Evolutionary conservation across 2,329 filamentous ascomycete genomes (phyloP).

Genomic region (Monosporascus sp.): DNA sequence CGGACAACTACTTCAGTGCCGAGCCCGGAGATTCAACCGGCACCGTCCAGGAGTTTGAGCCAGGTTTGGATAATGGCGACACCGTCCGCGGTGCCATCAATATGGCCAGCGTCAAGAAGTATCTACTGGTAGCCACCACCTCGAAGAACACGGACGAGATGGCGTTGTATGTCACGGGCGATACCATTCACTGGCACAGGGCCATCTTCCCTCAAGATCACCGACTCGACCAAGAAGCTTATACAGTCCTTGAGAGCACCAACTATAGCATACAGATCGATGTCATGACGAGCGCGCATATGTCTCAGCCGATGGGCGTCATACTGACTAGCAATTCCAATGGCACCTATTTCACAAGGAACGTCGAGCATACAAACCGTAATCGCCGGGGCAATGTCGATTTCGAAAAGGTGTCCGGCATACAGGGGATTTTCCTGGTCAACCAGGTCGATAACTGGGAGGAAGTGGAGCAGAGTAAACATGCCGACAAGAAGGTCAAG

Average conservation of each 20-base stretch:
- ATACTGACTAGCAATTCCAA: conserved; percentile 97
- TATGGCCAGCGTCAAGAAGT: conserved; percentile 79
- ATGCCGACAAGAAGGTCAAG: conserved; percentile 60
- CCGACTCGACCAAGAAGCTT: conserved; percentile 75
- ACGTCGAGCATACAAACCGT: conserved; percentile 88
- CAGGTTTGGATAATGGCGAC: conserved; percentile 66
- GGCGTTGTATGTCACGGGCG: conserved; percentile 82
- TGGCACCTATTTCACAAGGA: conserved; percentile 90
- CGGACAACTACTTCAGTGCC: conserved; percentile 74
- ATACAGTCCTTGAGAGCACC: conserved; percentile 91
- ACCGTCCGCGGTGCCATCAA: conserved; percentile 76
- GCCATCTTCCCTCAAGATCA: conserved; percentile 83
- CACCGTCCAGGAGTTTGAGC: conserved; percentile 62
- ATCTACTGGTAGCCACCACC: conserved; percentile 75
- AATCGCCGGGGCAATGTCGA: conserved; percentile 73
- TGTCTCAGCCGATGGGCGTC: conserved; percentile 70
- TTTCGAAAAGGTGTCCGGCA: conserved; percentile 87
- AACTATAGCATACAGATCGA: conserved; percentile 98
- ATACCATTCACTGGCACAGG: conserved; percentile 82
- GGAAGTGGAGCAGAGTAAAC: conserved; percentile 54
- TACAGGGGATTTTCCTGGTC: conserved; percentile 87
- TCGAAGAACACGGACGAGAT: conserved; percentile 81
- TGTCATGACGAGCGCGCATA: conserved; percentile 66
- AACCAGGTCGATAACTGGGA: conserved; percentile 86
- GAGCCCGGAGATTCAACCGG: conserved; percentile 36